Evolutionary conservation across 306 rosid species (phyloP), one percentile per base, ranked within the genome.

Genomic region (Cotoneaster glaucophyllus): DNA sequence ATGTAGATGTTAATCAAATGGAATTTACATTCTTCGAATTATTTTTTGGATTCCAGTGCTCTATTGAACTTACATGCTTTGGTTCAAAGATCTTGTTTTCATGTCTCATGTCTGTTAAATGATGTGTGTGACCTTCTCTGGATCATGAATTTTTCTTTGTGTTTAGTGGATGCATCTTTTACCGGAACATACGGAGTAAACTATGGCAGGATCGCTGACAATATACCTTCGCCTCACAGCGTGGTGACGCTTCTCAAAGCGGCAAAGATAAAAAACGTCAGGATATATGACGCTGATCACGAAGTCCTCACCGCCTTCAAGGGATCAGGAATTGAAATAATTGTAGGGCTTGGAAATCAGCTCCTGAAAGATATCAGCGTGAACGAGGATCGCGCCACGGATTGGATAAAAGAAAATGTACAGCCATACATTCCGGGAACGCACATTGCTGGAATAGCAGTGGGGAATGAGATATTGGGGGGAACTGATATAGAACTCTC

Each of bases 181-280:
- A 80, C 74, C 2, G 93, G 98, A 79, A 92, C 98, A 43, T 92
- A 95, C 74, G 98, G 98, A 78, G 86, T 92, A 26, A 89, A 95
- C 89, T 92, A 95, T 64, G 97, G 98, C 22, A 86, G 93, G 59
- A 73, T 89, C 75, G 90, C 96, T 21, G 92, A 95, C 78, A 95
- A 95, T 67, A 64, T 92, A 28, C 98, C 93, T 4, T 67, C 96
- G 15, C 98, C 98, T 0, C 67, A 85, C 0, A 84, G 93, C 64
- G 98, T 95, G 28, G 98, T 87, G 15, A 95, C 98, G 4, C 87
- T 95, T 11, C 87, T 95, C 41, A 95, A 90, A 82, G 98, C 98
- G 6, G 88, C 95, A 3, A 95, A 88, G 87, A 87, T 95, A 0
- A 90, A 80, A 66, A 92, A 95, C 84, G 67, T 83, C 21, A 86